phyloP scores from a whole-genome alignment of 768 basidiomycete species.

The Boletus tylopilopsis region DNA sequence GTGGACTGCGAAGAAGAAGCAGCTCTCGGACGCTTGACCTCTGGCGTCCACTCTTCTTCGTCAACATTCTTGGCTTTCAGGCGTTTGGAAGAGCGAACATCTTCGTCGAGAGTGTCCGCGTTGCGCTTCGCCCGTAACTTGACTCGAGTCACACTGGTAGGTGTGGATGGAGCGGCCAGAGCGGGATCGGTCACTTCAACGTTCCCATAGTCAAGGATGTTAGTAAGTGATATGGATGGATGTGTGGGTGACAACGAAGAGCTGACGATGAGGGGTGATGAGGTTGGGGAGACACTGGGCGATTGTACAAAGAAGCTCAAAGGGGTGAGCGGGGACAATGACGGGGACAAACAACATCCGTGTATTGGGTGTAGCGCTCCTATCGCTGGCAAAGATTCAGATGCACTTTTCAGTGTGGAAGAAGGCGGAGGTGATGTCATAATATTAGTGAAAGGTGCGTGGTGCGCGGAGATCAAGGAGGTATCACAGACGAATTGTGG shows the following conservation, averaged over 20 bases:
- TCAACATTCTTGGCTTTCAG: slow-evolving; percentile 14
- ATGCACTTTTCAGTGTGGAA: too few relatives aligned
- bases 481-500: neutral
- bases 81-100: slow-evolving; percentile 1
- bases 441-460: neutral
- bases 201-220: neutral
- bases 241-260: neutral
- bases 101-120: neutral
- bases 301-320: slow-evolving; percentile 13
- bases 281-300: slow-evolving; percentile 1
- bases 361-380: too few relatives aligned
- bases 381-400: neutral
- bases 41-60: slow-evolving; percentile 23
- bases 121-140: slow-evolving; percentile 13
- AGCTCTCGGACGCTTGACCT: slow-evolving; percentile 2
- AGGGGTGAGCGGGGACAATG: slow-evolving; percentile 15
- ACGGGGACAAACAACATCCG: slow-evolving; percentile 1
- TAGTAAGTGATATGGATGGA: neutral
- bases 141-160: neutral
- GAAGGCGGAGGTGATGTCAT: neutral
- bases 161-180: neutral
- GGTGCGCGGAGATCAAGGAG: neutral
- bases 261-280: neutral
- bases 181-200: neutral
- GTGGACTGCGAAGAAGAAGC: neutral